Base-by-base conservation (phyloP, 176 grass and related monocot genomes). In the Ensete ventricosum region DNA sequence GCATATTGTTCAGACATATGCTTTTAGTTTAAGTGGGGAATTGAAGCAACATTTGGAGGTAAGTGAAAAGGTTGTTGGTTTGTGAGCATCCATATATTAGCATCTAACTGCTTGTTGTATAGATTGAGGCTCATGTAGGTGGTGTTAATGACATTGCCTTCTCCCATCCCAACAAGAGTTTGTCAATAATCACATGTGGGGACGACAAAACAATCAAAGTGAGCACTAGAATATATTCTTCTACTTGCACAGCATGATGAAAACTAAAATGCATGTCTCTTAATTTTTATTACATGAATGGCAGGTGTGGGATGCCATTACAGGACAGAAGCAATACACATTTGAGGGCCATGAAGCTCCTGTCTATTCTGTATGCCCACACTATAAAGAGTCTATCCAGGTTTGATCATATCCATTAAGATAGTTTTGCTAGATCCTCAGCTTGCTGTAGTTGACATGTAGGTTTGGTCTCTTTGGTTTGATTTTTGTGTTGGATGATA, bases 141-240 rank as follows among this genome's bases (percentile, higher is more conserved):
- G 91, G 96, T 73, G 96, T 99, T 68, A 99, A 99, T 84, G 96
- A 99, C 63, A 99, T 99, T 70, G 96, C 96, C 62, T 99, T 99
- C 74, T 99, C 96, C 71, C 96, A 99, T 75, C 96, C 96, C 76
- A 99, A 91, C 77, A 99, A 99, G 79, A 82, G 73, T 69, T 82
- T 99, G 72, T 99, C 96, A 43, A 94, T 99, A 79, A 99, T 99
- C 82, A 99, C 96, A 25, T 99, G 96, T 67, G 96, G 96, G 16
- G 96, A 99, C 81, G 96, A 99, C 83, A 99, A 99, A 74, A 84
- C 86, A 57, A 99, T 99, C 81, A 91, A 85, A 91, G 96, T 99
- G 77, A 82, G 75, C 7, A 54, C 57, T 20, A 58, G 25, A 23
- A 70, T 43, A 43, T 43, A 43, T 43, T 43, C 34, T 43, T 43